Conservation (phyloP, 1,284 basidiomycete species). For the Stygiomarasmius scandens region DNA sequence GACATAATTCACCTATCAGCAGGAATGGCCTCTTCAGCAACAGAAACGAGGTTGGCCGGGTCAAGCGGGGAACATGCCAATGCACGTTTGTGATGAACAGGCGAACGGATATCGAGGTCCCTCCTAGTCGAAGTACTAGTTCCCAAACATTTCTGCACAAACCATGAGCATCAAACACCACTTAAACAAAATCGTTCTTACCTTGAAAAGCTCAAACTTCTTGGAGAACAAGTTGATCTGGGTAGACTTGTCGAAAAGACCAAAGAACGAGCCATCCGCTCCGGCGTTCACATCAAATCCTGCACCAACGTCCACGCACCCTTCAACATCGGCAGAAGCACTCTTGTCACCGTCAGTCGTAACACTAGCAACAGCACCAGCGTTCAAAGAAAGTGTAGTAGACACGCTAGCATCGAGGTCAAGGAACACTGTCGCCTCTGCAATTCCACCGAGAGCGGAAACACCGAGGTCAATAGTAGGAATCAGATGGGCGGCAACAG, state of each 20-base stretch:
- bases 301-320: conserved; percentile 19
- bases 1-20: too few species aligned
- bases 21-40: too few species aligned
- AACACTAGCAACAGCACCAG: conserved; percentile 5
- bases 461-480: conserved; percentile 43
- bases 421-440: conserved; percentile 39
- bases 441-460: conserved; percentile 35
- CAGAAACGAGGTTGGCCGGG: too few species aligned
- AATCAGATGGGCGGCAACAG: conserved; percentile 44
- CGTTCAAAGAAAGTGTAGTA: conserved; percentile 30
- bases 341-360: background rate
- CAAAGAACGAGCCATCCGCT: conserved; percentile 23
- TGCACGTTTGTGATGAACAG: too few species aligned
- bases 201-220: conserved; percentile 27
- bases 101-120: too few species aligned
- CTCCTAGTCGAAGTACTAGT: too few species aligned
- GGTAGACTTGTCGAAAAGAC: conserved; percentile 19
- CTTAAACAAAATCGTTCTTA: background rate
- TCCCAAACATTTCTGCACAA: conserved; percentile 24
- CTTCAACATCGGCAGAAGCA: background rate
- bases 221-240: conserved; percentile 21
- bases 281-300: conserved; percentile 23
- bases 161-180: background rate
- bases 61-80: too few species aligned
- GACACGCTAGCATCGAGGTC: conserved; percentile 39